Evolutionary conservation across 306 rosid species (phyloP), one percentile per base, ranked within the genome.

Genomic region (Vigna reflexopilosa): DNA sequence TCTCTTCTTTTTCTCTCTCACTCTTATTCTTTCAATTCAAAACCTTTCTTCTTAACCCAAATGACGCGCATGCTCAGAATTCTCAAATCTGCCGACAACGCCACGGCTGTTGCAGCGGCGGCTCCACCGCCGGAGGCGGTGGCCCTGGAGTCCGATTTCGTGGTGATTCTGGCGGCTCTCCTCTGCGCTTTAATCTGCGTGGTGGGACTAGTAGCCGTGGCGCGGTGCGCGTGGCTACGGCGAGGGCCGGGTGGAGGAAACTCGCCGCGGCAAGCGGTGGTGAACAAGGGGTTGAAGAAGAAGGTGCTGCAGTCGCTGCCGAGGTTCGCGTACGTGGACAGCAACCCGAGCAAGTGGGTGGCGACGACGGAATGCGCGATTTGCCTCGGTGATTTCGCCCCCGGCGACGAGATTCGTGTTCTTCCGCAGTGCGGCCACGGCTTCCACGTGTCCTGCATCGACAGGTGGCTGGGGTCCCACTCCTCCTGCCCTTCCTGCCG

Each of bases 201-300:
- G 5, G 90, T 93, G 1, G 97, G 98, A 1, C 86, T 93, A 0
- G 72, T 91, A 2, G 97, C 98, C 11, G 95, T 93, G 5, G 98
- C 91, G 0, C 86, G 97, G 40, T 93, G 98, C 70, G 86, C 98
- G 1, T 93, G 97, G 97, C 87, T 91, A 62, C 89, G 97, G 15
- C 93, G 91, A 17, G 81, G 82, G 3, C 1, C 89, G 13, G 83
- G 67, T 7, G 9, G 49, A 14, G 81, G 80, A 0, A 49, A 32
- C 13, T 49, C 77, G 0, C 84, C 84, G 0, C 52, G 49, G 7
- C 86, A 71, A 13, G 69, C 93, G 0, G 17, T 81, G 28, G 94
- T 93, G 17, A 91, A 91, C 82, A 89, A 88, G 8, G 97, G 98
- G 0, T 42, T 91, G 0, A 93, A 89, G 81, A 93, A 93, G 89